Evolutionary conservation across 2,329 filamentous ascomycete species (phyloP).

Genomic region (Neodidymelliopsis sp.): DNA sequence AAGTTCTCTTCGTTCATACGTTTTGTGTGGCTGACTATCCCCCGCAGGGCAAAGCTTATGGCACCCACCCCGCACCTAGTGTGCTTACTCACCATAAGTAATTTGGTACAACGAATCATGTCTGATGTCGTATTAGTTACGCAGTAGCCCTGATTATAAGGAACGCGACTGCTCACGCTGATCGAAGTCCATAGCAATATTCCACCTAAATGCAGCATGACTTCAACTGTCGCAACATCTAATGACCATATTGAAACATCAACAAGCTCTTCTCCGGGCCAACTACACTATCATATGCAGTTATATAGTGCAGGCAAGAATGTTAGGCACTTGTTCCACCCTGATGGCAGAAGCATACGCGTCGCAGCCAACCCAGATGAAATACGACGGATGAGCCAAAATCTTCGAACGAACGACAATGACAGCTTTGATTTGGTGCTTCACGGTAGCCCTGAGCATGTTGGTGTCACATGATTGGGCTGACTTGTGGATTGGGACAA

Average conservation of each 20-base stretch:
- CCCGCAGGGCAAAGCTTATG: no score
- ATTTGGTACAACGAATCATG: neutral
- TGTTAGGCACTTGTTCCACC: constrained; percentile 62
- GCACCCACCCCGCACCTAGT: constrained; percentile 12
- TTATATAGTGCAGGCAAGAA: constrained; percentile 49
- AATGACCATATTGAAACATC: constrained; percentile 1
- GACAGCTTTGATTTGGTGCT: constrained; percentile 65
- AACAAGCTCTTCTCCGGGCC: neutral
- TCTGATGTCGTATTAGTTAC: neutral
- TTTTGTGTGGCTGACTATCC: no score
- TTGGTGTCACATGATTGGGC: constrained; percentile 19
- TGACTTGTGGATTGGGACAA: neutral
- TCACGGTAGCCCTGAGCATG: constrained; percentile 62
- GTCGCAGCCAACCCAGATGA: constrained; percentile 65
- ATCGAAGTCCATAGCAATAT: neutral
- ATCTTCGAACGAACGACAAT: constrained; percentile 49
- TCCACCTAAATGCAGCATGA: neutral
- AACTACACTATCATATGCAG: constrained; percentile 30
- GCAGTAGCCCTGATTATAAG: neutral
- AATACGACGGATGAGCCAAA: constrained; percentile 55
- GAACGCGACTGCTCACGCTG: neutral
- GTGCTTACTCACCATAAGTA: constrained; percentile 8
- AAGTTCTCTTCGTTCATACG: no score
- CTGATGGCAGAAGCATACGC: constrained; percentile 64
- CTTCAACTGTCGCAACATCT: constrained; percentile 2